These are phyloP conservation scores for Dichomitus squalens DNA, from an alignment of 1,284 basidiomycete species.

Conservation along the genomic window DNA sequence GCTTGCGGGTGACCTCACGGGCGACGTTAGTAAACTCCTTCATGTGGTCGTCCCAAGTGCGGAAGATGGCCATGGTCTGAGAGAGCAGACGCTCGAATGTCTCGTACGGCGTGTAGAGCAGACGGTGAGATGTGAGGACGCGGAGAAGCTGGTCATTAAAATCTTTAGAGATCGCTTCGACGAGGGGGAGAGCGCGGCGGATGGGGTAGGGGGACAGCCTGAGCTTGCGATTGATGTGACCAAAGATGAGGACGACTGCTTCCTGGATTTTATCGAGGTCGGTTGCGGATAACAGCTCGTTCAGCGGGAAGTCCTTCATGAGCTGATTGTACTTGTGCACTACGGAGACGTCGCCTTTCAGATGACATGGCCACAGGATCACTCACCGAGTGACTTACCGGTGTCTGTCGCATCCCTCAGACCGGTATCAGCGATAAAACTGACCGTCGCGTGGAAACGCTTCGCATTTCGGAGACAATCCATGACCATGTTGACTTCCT, in stretches of 20 bases:
- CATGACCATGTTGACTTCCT: conserved; percentile 94
- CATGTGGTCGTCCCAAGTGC: conserved; percentile 95
- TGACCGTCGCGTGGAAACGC: conserved; percentile 96
- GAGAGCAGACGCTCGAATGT: conserved; percentile 88
- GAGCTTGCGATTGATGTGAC: conserved; percentile 95
- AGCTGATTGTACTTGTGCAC: conserved; percentile 97
- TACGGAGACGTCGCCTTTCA: conserved; percentile 30
- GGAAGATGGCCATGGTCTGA: conserved; percentile 83
- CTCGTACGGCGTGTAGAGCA: conserved; percentile 93
- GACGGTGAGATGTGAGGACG: conserved; percentile 86
- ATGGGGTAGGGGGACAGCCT: conserved; percentile 96
- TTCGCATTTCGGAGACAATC: conserved; percentile 96
- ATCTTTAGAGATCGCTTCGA: conserved; percentile 97
- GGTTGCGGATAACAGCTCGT: conserved; percentile 94
- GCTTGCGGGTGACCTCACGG: conserved; percentile 91
- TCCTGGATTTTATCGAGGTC: conserved; percentile 95
- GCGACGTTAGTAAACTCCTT: conserved; percentile 99
- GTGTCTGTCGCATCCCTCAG: conserved; percentile 90
- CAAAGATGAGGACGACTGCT: conserved; percentile 85
- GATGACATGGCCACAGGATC: not conserved
- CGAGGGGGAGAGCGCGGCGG: conserved; percentile 91
- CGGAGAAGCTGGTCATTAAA: conserved; percentile 95
- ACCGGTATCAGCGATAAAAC: conserved; percentile 97
- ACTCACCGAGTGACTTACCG: conserved; percentile 48
- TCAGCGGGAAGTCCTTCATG: conserved; percentile 99